phyloP scores from a whole-genome alignment of 2,329 filamentous ascomycete species.

The Hymenoscyphus fructigenus region DNA sequence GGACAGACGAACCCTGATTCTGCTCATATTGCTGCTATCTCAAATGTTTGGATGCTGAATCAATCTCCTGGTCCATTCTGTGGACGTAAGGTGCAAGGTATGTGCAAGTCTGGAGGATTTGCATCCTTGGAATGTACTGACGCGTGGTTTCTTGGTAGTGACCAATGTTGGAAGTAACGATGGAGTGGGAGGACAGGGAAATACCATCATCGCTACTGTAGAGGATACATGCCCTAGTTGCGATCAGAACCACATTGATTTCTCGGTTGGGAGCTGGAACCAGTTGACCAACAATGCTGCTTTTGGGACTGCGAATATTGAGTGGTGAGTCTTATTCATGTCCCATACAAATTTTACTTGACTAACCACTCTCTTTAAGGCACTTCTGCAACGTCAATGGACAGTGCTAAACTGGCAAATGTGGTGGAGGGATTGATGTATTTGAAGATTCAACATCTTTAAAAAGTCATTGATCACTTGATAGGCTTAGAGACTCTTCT shows the following conservation, averaged over 20 bases:
- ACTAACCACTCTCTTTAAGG: background rate
- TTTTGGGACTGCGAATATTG: conserved; percentile 12
- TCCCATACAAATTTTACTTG: background rate
- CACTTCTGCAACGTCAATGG: conserved; percentile 10
- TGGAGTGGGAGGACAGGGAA: conserved; percentile 15
- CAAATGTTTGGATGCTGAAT: conserved; percentile 2
- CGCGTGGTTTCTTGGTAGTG: background rate
- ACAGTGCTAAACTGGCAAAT: background rate
- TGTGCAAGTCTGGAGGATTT: background rate
- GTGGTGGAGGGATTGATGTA: background rate
- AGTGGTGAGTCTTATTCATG: conserved; percentile 6
- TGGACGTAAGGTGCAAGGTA: conserved; percentile 10
- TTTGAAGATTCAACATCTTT: background rate
- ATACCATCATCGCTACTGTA: conserved; percentile 10
- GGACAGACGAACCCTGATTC: conserved; percentile 9
- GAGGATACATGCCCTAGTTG: conserved; percentile 17
- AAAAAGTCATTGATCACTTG: background rate
- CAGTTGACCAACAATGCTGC: conserved; percentile 13
- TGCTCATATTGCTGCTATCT: conserved; percentile 2
- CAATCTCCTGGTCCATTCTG: conserved; percentile 13
- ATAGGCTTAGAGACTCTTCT: background rate
- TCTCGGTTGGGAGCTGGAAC: conserved; percentile 19
- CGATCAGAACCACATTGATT: conserved; percentile 19
- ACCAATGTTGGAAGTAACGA: conserved; percentile 16
- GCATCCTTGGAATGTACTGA: background rate